phyloP scores from a whole-genome alignment of 2,329 filamentous ascomycete genomes.

The Cladosporium sp. region DNA sequence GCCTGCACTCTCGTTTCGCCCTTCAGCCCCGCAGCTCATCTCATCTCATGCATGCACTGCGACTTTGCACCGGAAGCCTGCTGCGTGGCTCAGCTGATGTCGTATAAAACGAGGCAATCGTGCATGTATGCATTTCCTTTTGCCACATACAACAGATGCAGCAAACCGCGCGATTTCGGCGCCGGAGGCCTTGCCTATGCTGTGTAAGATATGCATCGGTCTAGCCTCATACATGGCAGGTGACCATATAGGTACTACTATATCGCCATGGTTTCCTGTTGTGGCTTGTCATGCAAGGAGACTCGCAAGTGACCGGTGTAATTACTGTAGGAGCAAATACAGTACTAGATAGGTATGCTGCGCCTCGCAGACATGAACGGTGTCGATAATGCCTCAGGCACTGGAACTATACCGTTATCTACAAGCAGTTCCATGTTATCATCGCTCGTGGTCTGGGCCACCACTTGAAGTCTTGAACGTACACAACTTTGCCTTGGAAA shows the following conservation, averaged over 20 bases:
- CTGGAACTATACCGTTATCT: not conserved
- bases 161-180: not conserved
- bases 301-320: not conserved
- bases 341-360: not conserved
- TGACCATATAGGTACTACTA: not conserved
- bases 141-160: not conserved
- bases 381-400: not conserved
- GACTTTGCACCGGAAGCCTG: not conserved
- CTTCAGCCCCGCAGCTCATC: not conserved
- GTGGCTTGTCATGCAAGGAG: not conserved
- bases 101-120: not conserved
- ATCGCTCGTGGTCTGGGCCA: not conserved
- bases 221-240: not conserved
- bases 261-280: not conserved
- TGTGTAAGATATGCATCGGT: not conserved
- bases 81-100: slow-evolving; percentile 6
- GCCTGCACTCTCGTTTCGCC: not conserved
- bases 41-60: not conserved
- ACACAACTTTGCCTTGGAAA: not conserved
- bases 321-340: not conserved
- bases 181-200: not conserved
- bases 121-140: not conserved
- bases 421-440: not conserved
- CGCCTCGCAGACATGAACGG: not conserved
- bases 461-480: not conserved